Percentiles rank a stretch among this genome's conserved stretches.
Conservation (phyloP, 108 stramenopile species). For the Aureococcus anophagefferens region DNA sequence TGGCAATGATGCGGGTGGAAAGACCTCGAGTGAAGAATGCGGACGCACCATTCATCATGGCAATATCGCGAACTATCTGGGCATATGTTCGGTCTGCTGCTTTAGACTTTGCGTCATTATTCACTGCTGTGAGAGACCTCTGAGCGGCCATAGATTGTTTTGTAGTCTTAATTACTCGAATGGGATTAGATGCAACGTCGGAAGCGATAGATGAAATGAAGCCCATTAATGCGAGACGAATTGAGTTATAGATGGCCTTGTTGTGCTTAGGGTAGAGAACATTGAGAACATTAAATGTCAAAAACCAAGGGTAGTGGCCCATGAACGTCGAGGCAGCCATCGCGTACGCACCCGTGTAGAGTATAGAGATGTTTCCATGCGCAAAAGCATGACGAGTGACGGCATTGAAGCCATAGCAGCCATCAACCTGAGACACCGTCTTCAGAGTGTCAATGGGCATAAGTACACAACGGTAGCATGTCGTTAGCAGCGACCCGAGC, state of each 20-base stretch:
- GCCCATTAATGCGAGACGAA: conserved; percentile 52
- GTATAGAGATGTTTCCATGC: conserved; percentile 44
- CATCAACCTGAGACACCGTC: conserved; percentile 74
- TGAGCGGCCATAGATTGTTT: conserved; percentile 68
- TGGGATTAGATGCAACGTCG: conserved; percentile 66
- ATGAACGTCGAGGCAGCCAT: conserved; percentile 64
- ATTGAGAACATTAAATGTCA: conserved; percentile 66
- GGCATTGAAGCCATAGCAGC: conserved; percentile 47
- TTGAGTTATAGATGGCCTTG: conserved; percentile 45
- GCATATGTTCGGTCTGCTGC: no score
- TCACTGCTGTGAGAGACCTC: conserved; percentile 50
- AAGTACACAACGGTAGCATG: conserved; percentile 63
- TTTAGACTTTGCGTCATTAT: no score
- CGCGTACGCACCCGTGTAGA: conserved; percentile 70
- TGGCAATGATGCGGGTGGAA: conserved; percentile 44
- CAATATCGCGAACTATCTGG: no score
- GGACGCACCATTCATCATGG: no score
- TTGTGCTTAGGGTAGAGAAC: conserved; percentile 52
- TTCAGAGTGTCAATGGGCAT: conserved; percentile 75
- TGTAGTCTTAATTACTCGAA: conserved; percentile 77
- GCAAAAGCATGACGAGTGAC: conserved; percentile 43
- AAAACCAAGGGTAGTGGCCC: conserved; percentile 78
- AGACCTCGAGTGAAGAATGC: conserved; percentile 49
- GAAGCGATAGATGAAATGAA: conserved; percentile 55
- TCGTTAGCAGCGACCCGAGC: conserved; percentile 63